Percentiles rank a stretch among this genome's conserved stretches.
phyloP scores from a whole-genome alignment of 2,329 filamentous ascomycete genomes.

The Dactylellina drechsleri region DNA sequence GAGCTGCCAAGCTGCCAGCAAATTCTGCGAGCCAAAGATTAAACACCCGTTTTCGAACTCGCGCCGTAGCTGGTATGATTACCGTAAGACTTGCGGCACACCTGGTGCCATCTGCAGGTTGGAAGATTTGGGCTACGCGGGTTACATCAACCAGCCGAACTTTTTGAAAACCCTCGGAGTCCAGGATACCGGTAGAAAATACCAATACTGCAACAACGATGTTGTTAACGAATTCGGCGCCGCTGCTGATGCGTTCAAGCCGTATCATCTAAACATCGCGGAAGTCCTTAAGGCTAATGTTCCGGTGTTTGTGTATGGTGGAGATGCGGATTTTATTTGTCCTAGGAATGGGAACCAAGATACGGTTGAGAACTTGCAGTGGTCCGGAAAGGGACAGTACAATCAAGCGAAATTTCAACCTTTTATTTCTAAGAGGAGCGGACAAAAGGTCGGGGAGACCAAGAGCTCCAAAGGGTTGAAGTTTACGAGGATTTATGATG shows the following conservation, averaged over 20 bases:
- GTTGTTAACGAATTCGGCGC: background rate
- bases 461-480: conserved; percentile 21
- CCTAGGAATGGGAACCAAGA: background rate
- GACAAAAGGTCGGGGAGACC: conserved; percentile 9
- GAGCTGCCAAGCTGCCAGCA: background rate
- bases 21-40: background rate
- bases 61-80: conserved; percentile 5
- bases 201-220: background rate
- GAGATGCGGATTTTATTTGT: conserved; percentile 12
- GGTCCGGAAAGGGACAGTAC: conserved; percentile 3
- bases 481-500: conserved; percentile 8
- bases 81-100: conserved; percentile 8
- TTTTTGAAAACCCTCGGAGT: conserved; percentile 4
- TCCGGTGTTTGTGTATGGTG: conserved; percentile 13
- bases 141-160: conserved; percentile 4
- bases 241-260: conserved; percentile 5
- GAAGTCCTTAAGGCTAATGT: conserved; percentile 4
- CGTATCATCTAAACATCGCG: conserved; percentile 5
- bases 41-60: conserved; percentile 23
- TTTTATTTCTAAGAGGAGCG: background rate
- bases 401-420: background rate
- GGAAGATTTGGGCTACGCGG: background rate
- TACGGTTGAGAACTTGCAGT: conserved; percentile 3
- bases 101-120: conserved; percentile 5
- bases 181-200: background rate